Conservation (phyloP, 2,329 filamentous ascomycete genomes). For the Ambrosiella beaveri region DNA sequence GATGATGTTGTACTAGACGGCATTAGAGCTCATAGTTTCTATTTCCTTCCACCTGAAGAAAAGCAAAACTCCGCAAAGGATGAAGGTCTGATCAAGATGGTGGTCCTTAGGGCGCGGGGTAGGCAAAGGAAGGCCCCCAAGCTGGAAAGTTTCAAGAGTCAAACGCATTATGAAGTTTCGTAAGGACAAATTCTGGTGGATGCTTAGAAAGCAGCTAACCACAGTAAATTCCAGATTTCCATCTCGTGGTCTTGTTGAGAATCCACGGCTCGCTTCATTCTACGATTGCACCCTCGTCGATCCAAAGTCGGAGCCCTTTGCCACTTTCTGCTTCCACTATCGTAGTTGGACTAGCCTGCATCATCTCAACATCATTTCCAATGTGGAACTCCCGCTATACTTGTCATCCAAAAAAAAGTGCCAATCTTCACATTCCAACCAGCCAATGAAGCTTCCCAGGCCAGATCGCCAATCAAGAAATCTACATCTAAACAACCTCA, state of each 20-base stretch:
- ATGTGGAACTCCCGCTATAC: constrained; percentile 6
- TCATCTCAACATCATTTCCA: constrained; percentile 30
- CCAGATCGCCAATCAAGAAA: neutral
- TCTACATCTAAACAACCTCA: too few relatives aligned
- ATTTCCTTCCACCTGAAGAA: constrained; percentile 26
- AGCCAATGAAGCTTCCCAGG: neutral
- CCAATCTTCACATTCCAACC: neutral
- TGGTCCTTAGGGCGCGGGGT: constrained; percentile 33
- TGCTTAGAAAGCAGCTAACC: neutral
- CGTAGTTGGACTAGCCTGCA: constrained; percentile 32
- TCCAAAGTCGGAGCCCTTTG: constrained; percentile 32
- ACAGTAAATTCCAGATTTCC: constrained; percentile 25
- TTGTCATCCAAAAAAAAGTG: neutral
- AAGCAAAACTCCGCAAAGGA: constrained; percentile 29
- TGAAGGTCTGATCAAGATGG: constrained; percentile 38
- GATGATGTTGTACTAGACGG: constrained; percentile 20
- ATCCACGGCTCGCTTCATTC: constrained; percentile 31
- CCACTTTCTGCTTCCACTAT: constrained; percentile 39
- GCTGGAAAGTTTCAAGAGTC: constrained; percentile 27
- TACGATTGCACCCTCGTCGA: constrained; percentile 37
- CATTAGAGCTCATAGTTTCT: constrained; percentile 33
- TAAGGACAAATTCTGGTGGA: constrained; percentile 19
- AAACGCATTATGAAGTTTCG: constrained; percentile 36
- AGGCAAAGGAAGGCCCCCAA: constrained; percentile 26
- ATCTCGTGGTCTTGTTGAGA: constrained; percentile 34